These are phyloP conservation scores for Alectoria sarmentosa DNA, from an alignment of 495 filamentous ascomycete genomes.

Conservation along the genomic window DNA sequence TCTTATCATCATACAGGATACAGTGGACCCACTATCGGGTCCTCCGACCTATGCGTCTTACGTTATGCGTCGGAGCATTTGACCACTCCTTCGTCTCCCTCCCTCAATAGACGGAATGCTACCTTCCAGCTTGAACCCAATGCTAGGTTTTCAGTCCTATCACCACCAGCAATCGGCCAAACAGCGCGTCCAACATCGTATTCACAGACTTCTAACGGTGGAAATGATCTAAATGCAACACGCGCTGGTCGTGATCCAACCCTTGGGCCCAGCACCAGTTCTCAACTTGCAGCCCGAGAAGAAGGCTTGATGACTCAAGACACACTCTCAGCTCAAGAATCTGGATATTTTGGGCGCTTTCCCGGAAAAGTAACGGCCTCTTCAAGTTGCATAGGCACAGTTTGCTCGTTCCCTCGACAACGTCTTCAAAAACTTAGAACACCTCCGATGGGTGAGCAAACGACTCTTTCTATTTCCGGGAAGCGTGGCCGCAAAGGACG, in stretches of 20 bases:
- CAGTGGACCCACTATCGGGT: neutral
- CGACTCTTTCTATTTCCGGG: neutral
- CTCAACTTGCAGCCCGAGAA: neutral
- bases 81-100: neutral
- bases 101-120: neutral
- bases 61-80: neutral
- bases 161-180: slow-evolving; percentile 3
- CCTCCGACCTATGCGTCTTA: neutral
- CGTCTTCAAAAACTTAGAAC: neutral
- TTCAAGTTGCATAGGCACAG: neutral
- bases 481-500: slow-evolving; percentile 3
- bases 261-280: neutral
- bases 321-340: neutral
- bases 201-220: too few species aligned
- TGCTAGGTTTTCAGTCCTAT: slow-evolving; percentile 1
- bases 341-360: neutral
- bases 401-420: neutral
- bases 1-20: neutral
- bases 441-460: neutral
- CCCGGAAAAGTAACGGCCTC: neutral
- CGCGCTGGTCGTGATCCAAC: neutral
- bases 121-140: neutral
- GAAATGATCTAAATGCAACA: neutral
- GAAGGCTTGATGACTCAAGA: neutral
- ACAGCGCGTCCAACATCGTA: neutral